A percentile compares a stretch with the other conserved stretches of the same genome.
These are phyloP conservation scores for Marasmius sp. DNA, from an alignment of 1,284 basidiomycete species.

Conservation along the genomic window DNA sequence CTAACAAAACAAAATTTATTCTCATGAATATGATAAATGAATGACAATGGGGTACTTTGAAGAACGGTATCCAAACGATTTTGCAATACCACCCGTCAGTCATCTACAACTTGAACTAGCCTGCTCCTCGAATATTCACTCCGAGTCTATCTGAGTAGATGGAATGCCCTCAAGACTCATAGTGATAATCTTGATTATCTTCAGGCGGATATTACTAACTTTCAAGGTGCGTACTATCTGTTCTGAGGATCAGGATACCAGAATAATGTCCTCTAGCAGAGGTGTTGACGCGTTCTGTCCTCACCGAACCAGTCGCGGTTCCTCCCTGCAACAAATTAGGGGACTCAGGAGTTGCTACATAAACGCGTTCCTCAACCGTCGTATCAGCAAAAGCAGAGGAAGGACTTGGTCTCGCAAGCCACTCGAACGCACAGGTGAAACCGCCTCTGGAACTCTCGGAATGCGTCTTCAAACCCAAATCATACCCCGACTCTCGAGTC, in stretches of 20 bases:
- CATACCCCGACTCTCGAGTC: slow-evolving; percentile 44
- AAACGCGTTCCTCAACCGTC: slow-evolving; percentile 64
- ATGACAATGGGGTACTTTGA: too few species aligned
- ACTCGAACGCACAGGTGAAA: slow-evolving; percentile 28
- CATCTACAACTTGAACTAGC: too few species aligned
- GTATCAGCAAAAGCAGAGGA: slow-evolving; percentile 86
- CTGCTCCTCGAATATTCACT: too few species aligned
- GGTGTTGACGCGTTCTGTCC: slow-evolving; percentile 66
- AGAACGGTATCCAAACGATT: too few species aligned
- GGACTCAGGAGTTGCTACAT: slow-evolving; percentile 90
- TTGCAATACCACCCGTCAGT: too few species aligned
- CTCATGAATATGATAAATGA: too few species aligned
- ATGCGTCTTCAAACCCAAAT: slow-evolving; percentile 44
- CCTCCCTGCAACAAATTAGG: slow-evolving; percentile 75
- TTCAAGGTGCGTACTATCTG: slow-evolving; percentile 70
- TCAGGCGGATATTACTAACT: slow-evolving; percentile 85
- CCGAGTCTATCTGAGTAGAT: slow-evolving; percentile 55
- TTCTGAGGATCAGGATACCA: slow-evolving; percentile 4
- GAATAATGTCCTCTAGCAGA: slow-evolving; percentile 47
- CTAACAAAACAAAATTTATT: too few species aligned
- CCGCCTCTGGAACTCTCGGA: slow-evolving; percentile 54
- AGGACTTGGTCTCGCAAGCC: slow-evolving; percentile 70
- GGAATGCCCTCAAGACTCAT: slow-evolving; percentile 77
- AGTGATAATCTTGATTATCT: slow-evolving; percentile 78
- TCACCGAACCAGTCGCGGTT: slow-evolving; percentile 70